Evolutionary conservation across 2,329 filamentous ascomycete genomes (phyloP), one percentile per base, ranked within the genome.

Genomic region (Cladosporium sp.): DNA sequence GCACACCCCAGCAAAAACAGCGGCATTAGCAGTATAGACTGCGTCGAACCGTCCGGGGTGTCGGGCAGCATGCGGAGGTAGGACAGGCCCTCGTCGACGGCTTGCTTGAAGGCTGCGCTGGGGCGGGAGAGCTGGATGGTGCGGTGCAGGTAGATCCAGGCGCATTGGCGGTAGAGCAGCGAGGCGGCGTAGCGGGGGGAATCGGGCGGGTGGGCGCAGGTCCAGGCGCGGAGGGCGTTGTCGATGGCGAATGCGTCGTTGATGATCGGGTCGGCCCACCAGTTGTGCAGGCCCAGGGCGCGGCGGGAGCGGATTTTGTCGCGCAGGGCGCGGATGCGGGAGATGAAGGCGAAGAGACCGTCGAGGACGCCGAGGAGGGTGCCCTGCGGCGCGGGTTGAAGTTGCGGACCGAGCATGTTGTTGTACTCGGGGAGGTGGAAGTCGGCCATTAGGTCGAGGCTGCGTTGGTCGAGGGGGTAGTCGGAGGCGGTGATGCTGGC

Each of bases 331-430:
- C 91, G 92, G 67, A 96, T 94, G 73, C 91, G 87, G 8, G 90
- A 89, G 34, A 97, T 88, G 74, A 91, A 89, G 38, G 86, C 85
- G 74, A 96, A 93, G 1, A 97, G 82, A 1, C 92, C 92, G 73
- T 97, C 92, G 49, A 90, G 88, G 30, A 96, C 89, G 26, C 93
- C 93, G 6, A 96, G 82, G 4, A 96, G 82, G n/a, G 81, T 83
- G 10, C 84, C 85, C 15, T 69, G 85, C 82, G 1, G 83, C 81
- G 61, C 85, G 84, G 24, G 24, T 4, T 15, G 36, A 12, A 30
- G 18, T n/a, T 55, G 36, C 6, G 52, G 2, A 4, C 10, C 8
- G 51, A 4, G 12, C 34, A 85, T 81, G 59, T 86, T 81, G 59
- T 86, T 81, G 72, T 84, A 87, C 32, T 81, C 77, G 1, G 85